A percentile compares a stretch with the other conserved stretches of the same genome.
phyloP scores from a whole-genome alignment of 768 basidiomycete species.

The Nidularia pulvinata region DNA sequence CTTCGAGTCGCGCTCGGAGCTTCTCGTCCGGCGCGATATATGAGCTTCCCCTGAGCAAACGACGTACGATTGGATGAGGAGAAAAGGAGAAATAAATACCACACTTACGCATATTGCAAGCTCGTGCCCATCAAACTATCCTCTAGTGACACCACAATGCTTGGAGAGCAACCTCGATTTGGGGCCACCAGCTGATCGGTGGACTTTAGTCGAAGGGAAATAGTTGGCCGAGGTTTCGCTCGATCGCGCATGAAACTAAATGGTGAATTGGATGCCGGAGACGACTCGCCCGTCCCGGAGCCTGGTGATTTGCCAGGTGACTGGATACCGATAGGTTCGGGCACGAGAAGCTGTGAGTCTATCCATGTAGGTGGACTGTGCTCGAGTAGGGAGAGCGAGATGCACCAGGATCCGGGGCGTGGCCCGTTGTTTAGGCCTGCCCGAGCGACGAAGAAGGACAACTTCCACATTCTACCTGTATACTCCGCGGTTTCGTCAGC shows the following conservation, averaged over 20 bases:
- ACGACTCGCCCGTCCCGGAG: neutral
- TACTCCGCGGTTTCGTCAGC: too few relatives aligned
- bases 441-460: constrained; percentile 39
- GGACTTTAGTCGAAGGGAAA: constrained; percentile 35
- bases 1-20: constrained; percentile 45
- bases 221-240: constrained; percentile 23
- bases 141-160: constrained; percentile 38
- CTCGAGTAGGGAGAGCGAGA: constrained; percentile 50
- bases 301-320: neutral
- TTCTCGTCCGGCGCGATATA: constrained; percentile 45
- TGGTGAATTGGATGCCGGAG: neutral
- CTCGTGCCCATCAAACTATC: constrained; percentile 38
- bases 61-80: constrained; percentile 1
- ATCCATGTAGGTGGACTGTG: constrained; percentile 60
- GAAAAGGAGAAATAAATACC: neutral
- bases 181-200: constrained; percentile 25
- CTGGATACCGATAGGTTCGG: neutral
- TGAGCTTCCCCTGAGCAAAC: constrained; percentile 32
- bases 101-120: constrained; percentile 54
- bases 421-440: constrained; percentile 7
- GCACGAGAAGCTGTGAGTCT: constrained; percentile 18
- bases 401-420: constrained; percentile 43
- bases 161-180: constrained; percentile 5
- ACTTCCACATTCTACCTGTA: constrained; percentile 57
- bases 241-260: neutral